Conservation (phyloP, 306 rosid species). For the Pterocarpus macrocarpus region DNA sequence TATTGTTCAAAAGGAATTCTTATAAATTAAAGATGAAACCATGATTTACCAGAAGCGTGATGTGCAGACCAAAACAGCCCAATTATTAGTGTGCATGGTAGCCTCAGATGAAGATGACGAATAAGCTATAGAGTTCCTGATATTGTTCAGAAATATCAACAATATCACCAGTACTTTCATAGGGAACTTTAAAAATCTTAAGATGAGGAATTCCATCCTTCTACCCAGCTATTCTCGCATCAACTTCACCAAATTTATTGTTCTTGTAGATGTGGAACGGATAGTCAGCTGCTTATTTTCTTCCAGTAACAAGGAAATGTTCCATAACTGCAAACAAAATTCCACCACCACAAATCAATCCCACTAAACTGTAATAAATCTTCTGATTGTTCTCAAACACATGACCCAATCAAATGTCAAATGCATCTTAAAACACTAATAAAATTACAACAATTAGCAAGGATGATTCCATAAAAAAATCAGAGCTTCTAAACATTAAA, state of each 20-base stretch:
- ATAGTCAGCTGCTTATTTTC: slow-evolving; percentile 19
- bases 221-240: slow-evolving; percentile 19
- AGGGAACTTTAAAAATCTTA: slow-evolving; percentile 38
- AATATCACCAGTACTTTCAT: slow-evolving; percentile 41
- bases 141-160: slow-evolving; percentile 49
- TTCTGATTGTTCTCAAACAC: not conserved
- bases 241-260: slow-evolving; percentile 24
- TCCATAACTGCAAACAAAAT: slow-evolving; percentile 40
- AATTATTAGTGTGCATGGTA: slow-evolving; percentile 85
- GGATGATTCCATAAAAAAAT: slow-evolving; percentile 22
- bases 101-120: slow-evolving; percentile 63
- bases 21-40: slow-evolving; percentile 7
- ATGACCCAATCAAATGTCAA: not conserved
- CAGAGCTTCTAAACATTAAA: not conserved
- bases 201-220: slow-evolving; percentile 45
- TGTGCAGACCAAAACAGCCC: slow-evolving; percentile 97
- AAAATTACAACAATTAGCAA: not conserved
- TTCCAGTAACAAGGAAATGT: slow-evolving; percentile 19
- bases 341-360: slow-evolving; percentile 32
- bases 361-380: slow-evolving; percentile 13
- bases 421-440: not conserved
- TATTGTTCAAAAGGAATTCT: slow-evolving; percentile 4
- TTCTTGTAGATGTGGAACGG: slow-evolving; percentile 20
- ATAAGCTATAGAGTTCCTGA: slow-evolving; percentile 54
- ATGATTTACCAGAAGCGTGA: slow-evolving; percentile 86